These are phyloP conservation scores for Senna siamea DNA, from an alignment of 306 rosid species.

Conservation along the genomic window DNA sequence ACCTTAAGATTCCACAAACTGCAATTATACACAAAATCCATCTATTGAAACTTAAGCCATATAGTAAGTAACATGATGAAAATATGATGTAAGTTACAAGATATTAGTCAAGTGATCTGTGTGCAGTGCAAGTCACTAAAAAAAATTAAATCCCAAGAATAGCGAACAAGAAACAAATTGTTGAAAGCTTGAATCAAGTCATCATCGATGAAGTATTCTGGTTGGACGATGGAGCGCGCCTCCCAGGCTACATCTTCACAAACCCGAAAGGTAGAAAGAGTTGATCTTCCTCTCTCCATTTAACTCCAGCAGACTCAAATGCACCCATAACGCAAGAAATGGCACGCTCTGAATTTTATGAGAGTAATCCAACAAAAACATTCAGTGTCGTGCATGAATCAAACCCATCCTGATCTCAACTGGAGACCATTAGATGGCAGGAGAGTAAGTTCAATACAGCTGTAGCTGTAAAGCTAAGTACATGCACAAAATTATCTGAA, in stretches of 20 bases:
- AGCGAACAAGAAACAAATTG: neutral
- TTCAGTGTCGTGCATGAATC: neutral
- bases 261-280: neutral
- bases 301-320: neutral
- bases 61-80: neutral
- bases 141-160: neutral
- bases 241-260: neutral
- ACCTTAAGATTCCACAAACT: neutral
- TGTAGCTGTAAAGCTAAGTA: conserved; percentile 25
- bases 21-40: neutral
- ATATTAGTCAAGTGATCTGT: neutral
- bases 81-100: neutral
- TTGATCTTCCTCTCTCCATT: neutral
- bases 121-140: neutral
- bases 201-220: no score
- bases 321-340: neutral
- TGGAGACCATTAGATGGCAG: neutral
- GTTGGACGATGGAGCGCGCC: neutral
- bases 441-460: conserved; percentile 31
- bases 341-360: no score
- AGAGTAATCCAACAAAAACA: neutral
- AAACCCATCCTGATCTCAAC: conserved; percentile 5
- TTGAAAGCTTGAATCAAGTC: neutral
- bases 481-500: conserved; percentile 15
- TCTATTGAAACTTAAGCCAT: neutral